These are phyloP conservation scores for Calonectria crousiana DNA, from an alignment of 2,329 filamentous ascomycete genomes.

Conservation along the genomic window DNA sequence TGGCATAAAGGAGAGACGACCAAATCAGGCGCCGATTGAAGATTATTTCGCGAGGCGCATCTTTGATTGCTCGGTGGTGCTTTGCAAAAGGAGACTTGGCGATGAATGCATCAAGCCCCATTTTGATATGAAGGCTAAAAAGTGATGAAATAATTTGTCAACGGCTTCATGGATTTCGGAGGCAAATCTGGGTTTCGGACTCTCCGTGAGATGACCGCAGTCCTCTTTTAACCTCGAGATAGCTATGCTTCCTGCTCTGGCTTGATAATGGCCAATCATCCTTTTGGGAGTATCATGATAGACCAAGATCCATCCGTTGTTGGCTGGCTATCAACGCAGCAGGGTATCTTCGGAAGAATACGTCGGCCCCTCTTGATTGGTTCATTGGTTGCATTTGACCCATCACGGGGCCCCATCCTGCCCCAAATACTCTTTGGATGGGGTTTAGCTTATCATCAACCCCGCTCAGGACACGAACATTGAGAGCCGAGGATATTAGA, in stretches of 20 bases:
- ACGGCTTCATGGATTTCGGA: not conserved
- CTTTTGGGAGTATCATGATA: not conserved
- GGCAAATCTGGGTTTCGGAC: not conserved
- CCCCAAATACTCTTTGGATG: not conserved
- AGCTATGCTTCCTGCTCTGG: not conserved
- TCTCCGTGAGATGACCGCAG: not conserved
- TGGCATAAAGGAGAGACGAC: slow-evolving; percentile 7
- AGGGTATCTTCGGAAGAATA: not conserved
- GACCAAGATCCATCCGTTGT: not conserved
- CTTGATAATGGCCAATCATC: not conserved
- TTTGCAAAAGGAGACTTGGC: slow-evolving; percentile 4
- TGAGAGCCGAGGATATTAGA: not conserved
- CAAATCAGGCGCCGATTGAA: not conserved
- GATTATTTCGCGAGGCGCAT: slow-evolving; percentile 12
- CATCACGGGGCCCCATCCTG: not conserved
- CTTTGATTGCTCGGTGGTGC: slow-evolving; percentile 5
- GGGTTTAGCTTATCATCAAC: not conserved
- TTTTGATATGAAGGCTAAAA: not conserved
- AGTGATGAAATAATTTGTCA: not conserved
- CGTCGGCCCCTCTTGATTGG: not conserved
- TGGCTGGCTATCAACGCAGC: not conserved
- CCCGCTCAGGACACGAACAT: not conserved
- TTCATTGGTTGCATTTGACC: not conserved
- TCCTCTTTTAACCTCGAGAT: not conserved
- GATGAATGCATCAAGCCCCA: not conserved